Evolutionary conservation across 495 filamentous ascomycete genomes (phyloP), one percentile per base, ranked within the genome.

Genomic region (Daldinia decipiens): DNA sequence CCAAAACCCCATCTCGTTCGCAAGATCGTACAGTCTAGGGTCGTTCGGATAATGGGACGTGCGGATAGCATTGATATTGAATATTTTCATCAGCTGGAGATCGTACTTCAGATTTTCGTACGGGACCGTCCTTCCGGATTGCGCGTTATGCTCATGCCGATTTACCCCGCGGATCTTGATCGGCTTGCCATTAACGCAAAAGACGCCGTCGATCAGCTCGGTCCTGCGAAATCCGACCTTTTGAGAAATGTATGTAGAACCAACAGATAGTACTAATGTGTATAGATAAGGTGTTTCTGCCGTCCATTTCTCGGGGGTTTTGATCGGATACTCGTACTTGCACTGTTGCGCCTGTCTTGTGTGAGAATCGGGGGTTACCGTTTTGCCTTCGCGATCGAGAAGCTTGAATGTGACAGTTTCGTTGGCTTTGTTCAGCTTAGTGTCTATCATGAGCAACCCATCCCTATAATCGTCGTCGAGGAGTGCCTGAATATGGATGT

Each of bases 51-150:
- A 88, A 69, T 91, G 89, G 5, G 83, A 88, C 1, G 87, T 89
- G n/a, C 90, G 82, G 31, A 92, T 80, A 5, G 89, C 87, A 66
- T 92, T 92, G 75, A 92, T 83, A 57, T 91, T 90, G 76, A 91
- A 87, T 13, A 76, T 76, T 74, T 90, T 91, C 90, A 92, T 92
- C 12, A 85, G 71, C 32, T 88, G 65, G 21, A 92, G 80, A 63
- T 92, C 90, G n/a, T 80, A 75, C 19, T 78, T 74, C 24, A 92
- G 77, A 67, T 84, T 86, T 1, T 80, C 79, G 38, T 83, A 79
- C 0, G 89, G 87, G 11, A 92, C 88, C 0, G 89, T 82, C 31
- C 90, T 85, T 13, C 90, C 90, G 0, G 80, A 83, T 34, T 79
- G 76, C 0, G 87, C 85, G 68, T 91, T 86, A 67, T 91, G 88